Evolutionary conservation across 1,284 basidiomycete species (phyloP).

Genomic region (Peniophora sp.): DNA sequence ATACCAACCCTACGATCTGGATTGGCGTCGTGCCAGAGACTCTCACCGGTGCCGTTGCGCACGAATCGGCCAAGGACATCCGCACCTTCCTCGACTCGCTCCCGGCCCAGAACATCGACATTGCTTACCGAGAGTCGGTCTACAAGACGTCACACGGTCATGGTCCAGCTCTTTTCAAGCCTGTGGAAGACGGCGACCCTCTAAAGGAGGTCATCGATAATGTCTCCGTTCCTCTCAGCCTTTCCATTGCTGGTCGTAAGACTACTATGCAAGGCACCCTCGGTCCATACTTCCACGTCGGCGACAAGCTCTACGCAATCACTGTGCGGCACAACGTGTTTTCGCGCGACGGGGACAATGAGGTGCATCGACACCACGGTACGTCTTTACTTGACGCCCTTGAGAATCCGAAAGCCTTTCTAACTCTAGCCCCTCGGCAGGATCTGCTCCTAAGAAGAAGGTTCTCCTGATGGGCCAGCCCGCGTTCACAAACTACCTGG

Average conservation of each 20-base stretch:
- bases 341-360: constrained; percentile 13
- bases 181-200: constrained; percentile 11
- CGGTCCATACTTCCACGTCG: constrained; percentile 15
- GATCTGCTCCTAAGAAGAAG: constrained; percentile 23
- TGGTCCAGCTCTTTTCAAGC: constrained; percentile 17
- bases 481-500: constrained; percentile 23
- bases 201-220: constrained; percentile 20
- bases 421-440: constrained; percentile 18
- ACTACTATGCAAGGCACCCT: constrained; percentile 20
- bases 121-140: constrained; percentile 22
- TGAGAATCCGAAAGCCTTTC: constrained; percentile 17
- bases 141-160: constrained; percentile 3
- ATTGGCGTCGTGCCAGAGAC: constrained; percentile 29
- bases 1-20: constrained; percentile 29
- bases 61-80: constrained; percentile 23
- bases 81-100: constrained; percentile 16
- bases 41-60: constrained; percentile 20
- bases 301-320: constrained; percentile 17
- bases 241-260: constrained; percentile 16
- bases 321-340: constrained; percentile 19
- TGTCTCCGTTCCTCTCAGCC: constrained; percentile 16
- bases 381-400: constrained; percentile 8
- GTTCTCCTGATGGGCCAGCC: constrained; percentile 29
- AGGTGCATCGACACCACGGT: constrained; percentile 15
- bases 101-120: constrained; percentile 17